A percentile compares a stretch with the other conserved stretches of the same genome.
Evolutionary conservation across 306 rosid genomes (phyloP).

Genomic region (Luffa aegyptiaca): DNA sequence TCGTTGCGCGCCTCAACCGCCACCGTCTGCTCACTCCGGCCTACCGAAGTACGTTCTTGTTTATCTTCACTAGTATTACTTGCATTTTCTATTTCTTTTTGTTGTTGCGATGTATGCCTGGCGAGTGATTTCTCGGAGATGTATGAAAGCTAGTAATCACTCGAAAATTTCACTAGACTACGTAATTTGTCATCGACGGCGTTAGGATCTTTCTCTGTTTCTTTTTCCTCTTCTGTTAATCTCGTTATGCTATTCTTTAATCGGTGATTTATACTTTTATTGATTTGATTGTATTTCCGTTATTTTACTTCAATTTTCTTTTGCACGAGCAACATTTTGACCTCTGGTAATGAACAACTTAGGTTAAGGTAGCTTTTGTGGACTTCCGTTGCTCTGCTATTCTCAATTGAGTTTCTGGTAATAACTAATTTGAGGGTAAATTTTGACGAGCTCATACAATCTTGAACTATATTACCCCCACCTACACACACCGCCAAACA

Average conservation of each 20-base stretch:
- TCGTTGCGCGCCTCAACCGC: conserved; percentile 42
- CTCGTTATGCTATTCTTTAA: background rate
- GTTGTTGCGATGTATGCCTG: background rate
- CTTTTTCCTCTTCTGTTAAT: background rate
- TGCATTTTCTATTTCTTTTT: background rate
- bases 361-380: background rate
- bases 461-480: background rate
- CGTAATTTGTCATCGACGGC: background rate
- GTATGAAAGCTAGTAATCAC: background rate
- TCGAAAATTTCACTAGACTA: background rate
- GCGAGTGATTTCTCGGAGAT: background rate
- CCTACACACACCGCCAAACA: background rate
- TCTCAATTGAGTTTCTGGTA: background rate
- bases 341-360: background rate
- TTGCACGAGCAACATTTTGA: background rate
- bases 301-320: background rate
- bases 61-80: background rate
- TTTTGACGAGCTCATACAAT: background rate
- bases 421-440: background rate
- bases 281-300: background rate
- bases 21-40: conserved; percentile 31
- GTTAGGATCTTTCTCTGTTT: background rate
- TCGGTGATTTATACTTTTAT: background rate
- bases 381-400: background rate
- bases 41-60: conserved; percentile 23